A percentile compares a stretch with the other conserved stretches of the same genome.
phyloP scores from a whole-genome alignment of 2,329 filamentous ascomycete species.

The Neocucurbitaria cava region DNA sequence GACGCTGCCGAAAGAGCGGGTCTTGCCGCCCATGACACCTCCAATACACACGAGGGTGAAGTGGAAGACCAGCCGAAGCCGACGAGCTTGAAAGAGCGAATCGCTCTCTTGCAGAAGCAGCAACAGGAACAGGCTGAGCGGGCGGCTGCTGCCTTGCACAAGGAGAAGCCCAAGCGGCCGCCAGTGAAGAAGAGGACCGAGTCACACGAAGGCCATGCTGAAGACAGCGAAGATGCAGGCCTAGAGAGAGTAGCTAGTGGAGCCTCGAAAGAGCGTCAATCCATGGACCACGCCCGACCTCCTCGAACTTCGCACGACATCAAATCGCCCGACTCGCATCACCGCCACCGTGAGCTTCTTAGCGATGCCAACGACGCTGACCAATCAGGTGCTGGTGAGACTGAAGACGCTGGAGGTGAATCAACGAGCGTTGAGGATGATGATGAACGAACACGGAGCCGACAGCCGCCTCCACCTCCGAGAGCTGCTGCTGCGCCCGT shows the following conservation, averaged over 20 bases:
- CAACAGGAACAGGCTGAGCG: conserved; percentile 87
- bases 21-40: conserved; percentile 53
- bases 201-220: conserved; percentile 45
- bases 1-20: conserved; percentile 75
- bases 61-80: conserved; percentile 87
- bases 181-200: conserved; percentile 70
- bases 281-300: conserved; percentile 50
- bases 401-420: conserved; percentile 66
- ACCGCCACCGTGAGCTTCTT: conserved; percentile 59
- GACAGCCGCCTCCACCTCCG: conserved; percentile 20
- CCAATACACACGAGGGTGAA: conserved; percentile 59
- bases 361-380: conserved; percentile 72
- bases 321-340: conserved; percentile 48
- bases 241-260: conserved; percentile 46
- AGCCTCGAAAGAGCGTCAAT: conserved; percentile 45
- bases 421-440: conserved; percentile 77
- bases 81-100: conserved; percentile 92
- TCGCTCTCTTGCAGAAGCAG: conserved; percentile 91
- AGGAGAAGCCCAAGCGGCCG: conserved; percentile 82
- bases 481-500: conserved; percentile 50
- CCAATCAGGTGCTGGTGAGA: conserved; percentile 68
- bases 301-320: conserved; percentile 48
- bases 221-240: conserved; percentile 46
- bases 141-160: conserved; percentile 79
- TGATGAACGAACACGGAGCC: conserved; percentile 61